Conservation (phyloP, 345 rosid genomes). For the Rhodamnia argentea region DNA sequence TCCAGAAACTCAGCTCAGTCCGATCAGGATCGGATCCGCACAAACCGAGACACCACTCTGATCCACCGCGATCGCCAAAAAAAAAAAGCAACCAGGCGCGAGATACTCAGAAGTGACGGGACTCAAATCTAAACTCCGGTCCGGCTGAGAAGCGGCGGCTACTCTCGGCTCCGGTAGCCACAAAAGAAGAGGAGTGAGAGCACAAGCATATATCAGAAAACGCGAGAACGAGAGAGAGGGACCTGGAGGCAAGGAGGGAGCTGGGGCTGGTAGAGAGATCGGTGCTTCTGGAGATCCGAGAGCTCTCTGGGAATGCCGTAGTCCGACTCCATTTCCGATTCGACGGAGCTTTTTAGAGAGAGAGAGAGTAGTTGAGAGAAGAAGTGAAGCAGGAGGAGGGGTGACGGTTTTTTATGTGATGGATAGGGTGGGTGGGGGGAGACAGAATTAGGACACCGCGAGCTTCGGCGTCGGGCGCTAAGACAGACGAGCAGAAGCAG, state of each 20-base stretch:
- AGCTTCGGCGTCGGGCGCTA: not conserved
- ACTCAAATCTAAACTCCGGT: not conserved
- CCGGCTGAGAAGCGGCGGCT: not conserved
- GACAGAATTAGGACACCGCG: not conserved
- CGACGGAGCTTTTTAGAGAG: not conserved
- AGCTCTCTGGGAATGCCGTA: conserved; percentile 90
- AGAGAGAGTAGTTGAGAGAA: not conserved
- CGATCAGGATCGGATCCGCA: not conserved
- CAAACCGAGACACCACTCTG: not conserved
- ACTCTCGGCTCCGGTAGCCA: not conserved
- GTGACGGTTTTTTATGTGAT: not conserved
- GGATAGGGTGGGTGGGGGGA: not conserved
- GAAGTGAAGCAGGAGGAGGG: not conserved
- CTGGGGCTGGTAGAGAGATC: conserved; percentile 69
- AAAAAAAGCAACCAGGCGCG: not conserved
- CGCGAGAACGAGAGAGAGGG: not conserved
- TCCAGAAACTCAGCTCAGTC: not conserved
- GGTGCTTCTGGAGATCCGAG: conserved; percentile 77
- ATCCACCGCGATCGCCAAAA: not conserved
- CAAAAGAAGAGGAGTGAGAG: not conserved
- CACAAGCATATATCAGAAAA: not conserved
- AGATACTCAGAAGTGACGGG: not conserved
- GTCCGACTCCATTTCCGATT: conserved; percentile 72
- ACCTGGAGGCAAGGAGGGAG: conserved; percentile 99
- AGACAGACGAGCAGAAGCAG: not conserved